Evolutionary conservation across 257 asterid species (phyloP), one percentile per base, ranked within the genome.

Genomic region (Prunella vulgaris): DNA sequence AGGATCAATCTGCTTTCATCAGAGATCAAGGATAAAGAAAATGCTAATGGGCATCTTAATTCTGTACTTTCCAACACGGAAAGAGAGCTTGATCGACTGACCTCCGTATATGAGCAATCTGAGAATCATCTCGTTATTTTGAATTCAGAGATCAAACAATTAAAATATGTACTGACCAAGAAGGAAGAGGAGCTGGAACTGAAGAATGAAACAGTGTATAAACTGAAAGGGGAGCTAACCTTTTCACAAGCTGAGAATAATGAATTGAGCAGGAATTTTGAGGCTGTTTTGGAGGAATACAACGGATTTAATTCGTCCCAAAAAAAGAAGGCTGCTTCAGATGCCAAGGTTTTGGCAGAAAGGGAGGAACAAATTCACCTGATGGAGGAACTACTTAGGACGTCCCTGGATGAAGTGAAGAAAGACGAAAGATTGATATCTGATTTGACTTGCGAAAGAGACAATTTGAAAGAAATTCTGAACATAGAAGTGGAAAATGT

Each of bases 21-120:
- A 60, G 97, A 93, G 72, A 78, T 86, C 70, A 79, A 84, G 70
- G 87, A 81, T 64, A 86, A 90, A 76, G 96, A 84, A 44, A 79
- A 38, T 14, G 73, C 52, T 27, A 70, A 84, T 15, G 74, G 46
- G 3, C 30, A 40, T 49, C 88, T 77, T 71, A 57, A 67, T 42
- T 76, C 83, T 7, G 57, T 38, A 59, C 74, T 86, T 32, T 75
- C 84, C 44, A 86, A 76, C 3, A 88, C 78, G 69, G 96, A 86
- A 74, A 66, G 57, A 8, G 86, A 84, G 76, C 42, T 81, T 44
- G 58, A 80, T 52, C 68, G 69, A 38, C 74, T 83, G 71, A 75
- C 74, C 56, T 67, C 71, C 35, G 69, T 14, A 1, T 76, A 78
- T 78, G 79, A 71, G 76, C 81, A 82, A 22, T 79, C 84, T 33